Conservation (phyloP, 2,329 filamentous ascomycete species). For the Bipolaris victoriae region DNA sequence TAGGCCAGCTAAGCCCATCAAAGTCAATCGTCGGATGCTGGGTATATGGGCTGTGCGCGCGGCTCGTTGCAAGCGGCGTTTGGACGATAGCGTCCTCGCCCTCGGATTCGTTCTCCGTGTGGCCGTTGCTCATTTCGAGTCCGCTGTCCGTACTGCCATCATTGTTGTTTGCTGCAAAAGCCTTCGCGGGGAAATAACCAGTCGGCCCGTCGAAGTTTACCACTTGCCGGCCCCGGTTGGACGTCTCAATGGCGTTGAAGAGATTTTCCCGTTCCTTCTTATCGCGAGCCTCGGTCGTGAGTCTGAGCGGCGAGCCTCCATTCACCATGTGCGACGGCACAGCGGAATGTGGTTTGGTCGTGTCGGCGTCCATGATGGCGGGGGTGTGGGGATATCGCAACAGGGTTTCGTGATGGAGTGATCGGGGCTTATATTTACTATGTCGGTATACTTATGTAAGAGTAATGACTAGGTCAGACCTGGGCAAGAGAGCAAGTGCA, state of each 20-base stretch:
- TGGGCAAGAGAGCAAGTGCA: neutral
- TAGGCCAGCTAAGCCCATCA: slow-evolving; percentile 63
- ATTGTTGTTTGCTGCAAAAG: slow-evolving; percentile 24
- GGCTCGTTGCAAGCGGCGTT: slow-evolving; percentile 61
- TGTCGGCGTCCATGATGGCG: slow-evolving; percentile 51
- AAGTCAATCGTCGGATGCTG: slow-evolving; percentile 60
- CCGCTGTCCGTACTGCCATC: slow-evolving; percentile 17
- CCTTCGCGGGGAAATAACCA: slow-evolving; percentile 38
- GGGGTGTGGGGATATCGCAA: neutral
- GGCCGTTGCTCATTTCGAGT: slow-evolving; percentile 31
- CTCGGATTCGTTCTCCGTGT: slow-evolving; percentile 56
- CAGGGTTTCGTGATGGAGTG: neutral
- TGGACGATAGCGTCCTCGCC: slow-evolving; percentile 58
- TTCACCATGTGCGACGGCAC: slow-evolving; percentile 64
- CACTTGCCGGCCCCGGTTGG: slow-evolving; percentile 57
- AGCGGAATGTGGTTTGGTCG: slow-evolving; percentile 57
- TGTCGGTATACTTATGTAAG: slow-evolving; percentile 1
- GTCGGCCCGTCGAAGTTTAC: slow-evolving; percentile 52
- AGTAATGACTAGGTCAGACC: neutral
- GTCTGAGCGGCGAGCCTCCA: slow-evolving; percentile 58
- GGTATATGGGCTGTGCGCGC: slow-evolving; percentile 58
- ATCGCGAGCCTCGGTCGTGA: slow-evolving; percentile 56
- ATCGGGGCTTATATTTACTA: neutral
- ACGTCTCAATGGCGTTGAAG: slow-evolving; percentile 64
- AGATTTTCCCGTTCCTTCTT: slow-evolving; percentile 62